Evolutionary conservation across 441 rosid genomes (phyloP).

Genomic region (Syzygium syzygioides): DNA sequence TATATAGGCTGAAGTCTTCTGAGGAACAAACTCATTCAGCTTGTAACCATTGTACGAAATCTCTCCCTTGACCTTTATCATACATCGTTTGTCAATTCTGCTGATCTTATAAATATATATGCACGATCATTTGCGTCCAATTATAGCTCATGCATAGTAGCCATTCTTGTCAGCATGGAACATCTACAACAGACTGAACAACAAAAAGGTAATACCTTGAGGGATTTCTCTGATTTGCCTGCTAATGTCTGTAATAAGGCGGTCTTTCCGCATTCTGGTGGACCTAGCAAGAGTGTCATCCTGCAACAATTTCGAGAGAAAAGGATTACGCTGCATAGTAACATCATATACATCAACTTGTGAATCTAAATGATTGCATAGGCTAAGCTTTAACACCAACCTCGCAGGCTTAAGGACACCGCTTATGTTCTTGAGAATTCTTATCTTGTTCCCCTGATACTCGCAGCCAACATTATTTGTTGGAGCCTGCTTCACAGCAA

Average conservation of each 20-base stretch:
- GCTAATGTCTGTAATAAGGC: slow-evolving; percentile 33
- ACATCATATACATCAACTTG: neutral
- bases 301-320: slow-evolving; percentile 6
- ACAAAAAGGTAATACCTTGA: slow-evolving; percentile 20
- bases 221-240: slow-evolving; percentile 21
- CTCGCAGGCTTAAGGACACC: slow-evolving; percentile 38
- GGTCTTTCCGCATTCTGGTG: slow-evolving; percentile 42
- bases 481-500: slow-evolving; percentile 2
- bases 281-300: slow-evolving; percentile 37
- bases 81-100: neutral
- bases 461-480: slow-evolving; percentile 5
- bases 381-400: neutral
- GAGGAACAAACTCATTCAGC: slow-evolving; percentile 10
- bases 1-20: slow-evolving; percentile 12
- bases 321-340: neutral
- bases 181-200: neutral
- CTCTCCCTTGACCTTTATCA: slow-evolving; percentile 3
- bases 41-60: slow-evolving; percentile 9
- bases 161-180: neutral
- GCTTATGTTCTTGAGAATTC: slow-evolving; percentile 24
- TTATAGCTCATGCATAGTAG: neutral
- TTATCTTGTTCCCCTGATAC: slow-evolving; percentile 4
- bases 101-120: no score
- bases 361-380: neutral
- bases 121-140: neutral